Evolutionary conservation across 2,329 filamentous ascomycete species (phyloP).

Genomic region (Fusarium temperatum): DNA sequence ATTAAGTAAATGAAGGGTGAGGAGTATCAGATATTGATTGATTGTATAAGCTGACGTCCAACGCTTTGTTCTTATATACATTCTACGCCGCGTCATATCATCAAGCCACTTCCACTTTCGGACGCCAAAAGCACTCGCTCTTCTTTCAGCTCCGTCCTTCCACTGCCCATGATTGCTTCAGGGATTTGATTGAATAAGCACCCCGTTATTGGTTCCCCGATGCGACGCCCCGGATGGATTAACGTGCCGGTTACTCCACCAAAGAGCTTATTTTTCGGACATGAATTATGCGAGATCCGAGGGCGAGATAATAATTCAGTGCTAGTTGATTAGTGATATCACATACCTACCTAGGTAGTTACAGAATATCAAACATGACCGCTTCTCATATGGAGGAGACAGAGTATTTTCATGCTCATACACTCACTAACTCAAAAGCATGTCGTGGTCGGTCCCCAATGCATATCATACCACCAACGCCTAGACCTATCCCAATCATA

Average conservation of each 20-base stretch:
- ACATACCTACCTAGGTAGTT: neutral
- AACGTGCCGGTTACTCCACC: constrained; percentile 25
- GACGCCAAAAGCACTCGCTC: constrained; percentile 8
- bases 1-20: neutral
- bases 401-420: neutral
- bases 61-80: constrained; percentile 1
- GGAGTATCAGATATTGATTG: neutral
- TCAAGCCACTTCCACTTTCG: constrained; percentile 23
- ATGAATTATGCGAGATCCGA: constrained; percentile 5
- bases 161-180: constrained; percentile 5
- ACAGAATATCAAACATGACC: neutral
- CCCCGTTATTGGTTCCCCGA: constrained; percentile 24
- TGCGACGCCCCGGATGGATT: constrained; percentile 22
- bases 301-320: constrained; percentile 8
- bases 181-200: constrained; percentile 33
- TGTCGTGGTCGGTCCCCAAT: neutral
- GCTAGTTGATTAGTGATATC: neutral
- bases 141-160: constrained; percentile 5
- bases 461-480: constrained; percentile 25
- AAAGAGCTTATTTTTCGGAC: neutral
- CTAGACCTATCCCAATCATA: constrained; percentile 21
- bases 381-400: neutral
- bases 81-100: constrained; percentile 23
- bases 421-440: neutral
- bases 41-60: neutral